Base-by-base conservation (phyloP, 805 yeast species). In the Candida ipomoeae region DNA sequence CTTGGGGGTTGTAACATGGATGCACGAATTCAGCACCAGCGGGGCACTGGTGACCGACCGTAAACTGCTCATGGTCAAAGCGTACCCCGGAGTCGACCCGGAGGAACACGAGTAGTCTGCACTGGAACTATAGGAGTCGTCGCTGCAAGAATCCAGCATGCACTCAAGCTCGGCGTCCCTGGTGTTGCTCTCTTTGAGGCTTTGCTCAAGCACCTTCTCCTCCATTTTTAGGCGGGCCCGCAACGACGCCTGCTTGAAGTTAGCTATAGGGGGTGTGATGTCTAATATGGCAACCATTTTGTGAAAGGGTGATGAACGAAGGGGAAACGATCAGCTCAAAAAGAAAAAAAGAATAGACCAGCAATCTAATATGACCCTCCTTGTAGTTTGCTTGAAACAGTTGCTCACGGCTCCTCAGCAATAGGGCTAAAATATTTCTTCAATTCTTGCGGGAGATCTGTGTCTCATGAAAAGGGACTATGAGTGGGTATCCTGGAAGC, bases 101-200 rank as follows among this genome's bases (percentile, higher is more conserved):
- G 46, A 36, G 10, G 46, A 44, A 26, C 32, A 44, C 15, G 40
- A 36, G 23, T 23, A 44, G 33, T 44, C 46, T 21, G 40, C 34
- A 17, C 40, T 35, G 34, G 46, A 44, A 15, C 46, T 44, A 23
- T 34, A 44, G 15, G 46, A 44, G 17, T 44, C 46, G 11, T 44
- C 46, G 34, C 46, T 36, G 46, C 46, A 35, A 15, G 33, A 44
- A 8, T 44, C 46, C 40, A 44, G 46, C 40, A 44, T 8, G 34
- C 46, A 15, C 5, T 44, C 46, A 4, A 36, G 46, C 33, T 44
- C 46, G 21, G 32, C 17, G 17, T 44, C 39, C n/a, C 32, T 37
- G 23, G 15, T 44, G 8, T 7, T 17, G 15, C 40, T 44, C 15
- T 26, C 17, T 17, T 26, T 23, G 23, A 34, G 29, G n/a, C 23